Base-by-base conservation (phyloP, 495 filamentous ascomycete species). In the Neurospora sp. region DNA sequence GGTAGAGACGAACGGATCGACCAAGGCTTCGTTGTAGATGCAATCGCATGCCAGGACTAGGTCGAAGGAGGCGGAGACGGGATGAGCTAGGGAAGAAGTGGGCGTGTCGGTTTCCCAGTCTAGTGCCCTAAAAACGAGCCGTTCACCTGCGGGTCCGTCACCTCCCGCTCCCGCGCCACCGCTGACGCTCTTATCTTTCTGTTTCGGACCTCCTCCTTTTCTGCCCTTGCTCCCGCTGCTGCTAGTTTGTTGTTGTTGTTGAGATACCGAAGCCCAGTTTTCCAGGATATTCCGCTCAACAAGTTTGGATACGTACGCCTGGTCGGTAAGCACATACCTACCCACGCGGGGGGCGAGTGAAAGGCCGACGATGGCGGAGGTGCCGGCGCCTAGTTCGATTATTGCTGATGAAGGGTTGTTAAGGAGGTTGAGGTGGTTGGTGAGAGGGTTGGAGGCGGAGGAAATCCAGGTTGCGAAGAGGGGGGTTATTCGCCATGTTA, bases 401-500 rank as follows among this genome's bases (percentile, higher is more conserved):
- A 59, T 85, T 16, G 82, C 83, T 18, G 92, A 90, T 8, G 83
- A 76, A 1, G 83, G 68, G 42, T 11, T 22, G 79, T 27, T 59
- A 1, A 31, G 1, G 20, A 96, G 84, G 53, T 91, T 71, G n/a
- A 81, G 80, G 71, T 85, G 75, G 3, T 80, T 77, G 83, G 90
- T 92, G 53, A 98, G 87, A 0, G 88, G 79, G 79, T 94, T 94
- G 38, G 79, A 77, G n/a, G 84, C 76, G 12, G 85, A 84, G 37
- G 87, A 83, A 42, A 98, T 83, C 94, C 94, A 99, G 78, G 90
- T 85, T 14, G 96, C 92, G 78, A 98, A 90, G 70, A 88, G 83
- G 27, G 96, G 94, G 4, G 94, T 97, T 77, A 97, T 91, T 84
- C 93, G 96, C 96, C 96, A 99, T 18, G 96, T 83, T 22, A 95